Evolutionary conservation across 768 basidiomycete species (phyloP).

Genomic region (Rhodotorula diobovata): DNA sequence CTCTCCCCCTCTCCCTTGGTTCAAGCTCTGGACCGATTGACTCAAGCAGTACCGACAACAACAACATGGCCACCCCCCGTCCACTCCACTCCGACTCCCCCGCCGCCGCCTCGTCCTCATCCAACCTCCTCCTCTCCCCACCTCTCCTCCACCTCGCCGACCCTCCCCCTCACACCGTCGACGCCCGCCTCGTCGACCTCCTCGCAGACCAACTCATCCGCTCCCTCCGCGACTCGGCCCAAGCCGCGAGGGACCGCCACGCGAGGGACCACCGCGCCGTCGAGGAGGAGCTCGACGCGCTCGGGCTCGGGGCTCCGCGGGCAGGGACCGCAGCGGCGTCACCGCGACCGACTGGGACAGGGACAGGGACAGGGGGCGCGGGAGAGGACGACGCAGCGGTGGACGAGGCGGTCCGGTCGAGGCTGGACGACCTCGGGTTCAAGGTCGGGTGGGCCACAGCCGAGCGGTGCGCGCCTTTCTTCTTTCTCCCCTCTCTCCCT

Average conservation of each 20-base stretch:
- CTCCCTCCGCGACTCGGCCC: conserved; percentile 7
- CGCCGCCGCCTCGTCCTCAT: conserved; percentile 24
- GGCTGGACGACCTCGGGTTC: conserved; percentile 38
- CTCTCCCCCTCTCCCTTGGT: not conserved
- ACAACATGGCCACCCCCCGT: not conserved
- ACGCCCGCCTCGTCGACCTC: conserved; percentile 32
- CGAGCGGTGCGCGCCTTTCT: conserved; percentile 35
- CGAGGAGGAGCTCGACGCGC: conserved; percentile 6
- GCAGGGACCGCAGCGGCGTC: not conserved
- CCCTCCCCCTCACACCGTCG: conserved; percentile 17
- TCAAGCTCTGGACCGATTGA: no score
- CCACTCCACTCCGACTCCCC: conserved; percentile 2
- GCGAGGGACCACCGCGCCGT: not conserved
- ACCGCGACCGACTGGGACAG: no score
- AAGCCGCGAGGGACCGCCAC: not conserved
- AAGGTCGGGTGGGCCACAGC: conserved; percentile 35
- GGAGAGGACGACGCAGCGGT: not conserved
- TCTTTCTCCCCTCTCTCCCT: not conserved
- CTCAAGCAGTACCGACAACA: not conserved
- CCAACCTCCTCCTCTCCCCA: conserved; percentile 31
- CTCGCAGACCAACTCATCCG: conserved; percentile 24
- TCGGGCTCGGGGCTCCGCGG: conserved; percentile 8
- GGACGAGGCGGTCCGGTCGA: conserved; percentile 1
- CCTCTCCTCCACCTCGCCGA: conserved; percentile 19
- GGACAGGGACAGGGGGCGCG: not conserved